These are phyloP conservation scores for Xerocomellus amylosporus DNA, from an alignment of 768 basidiomycete species.

Conservation along the genomic window DNA sequence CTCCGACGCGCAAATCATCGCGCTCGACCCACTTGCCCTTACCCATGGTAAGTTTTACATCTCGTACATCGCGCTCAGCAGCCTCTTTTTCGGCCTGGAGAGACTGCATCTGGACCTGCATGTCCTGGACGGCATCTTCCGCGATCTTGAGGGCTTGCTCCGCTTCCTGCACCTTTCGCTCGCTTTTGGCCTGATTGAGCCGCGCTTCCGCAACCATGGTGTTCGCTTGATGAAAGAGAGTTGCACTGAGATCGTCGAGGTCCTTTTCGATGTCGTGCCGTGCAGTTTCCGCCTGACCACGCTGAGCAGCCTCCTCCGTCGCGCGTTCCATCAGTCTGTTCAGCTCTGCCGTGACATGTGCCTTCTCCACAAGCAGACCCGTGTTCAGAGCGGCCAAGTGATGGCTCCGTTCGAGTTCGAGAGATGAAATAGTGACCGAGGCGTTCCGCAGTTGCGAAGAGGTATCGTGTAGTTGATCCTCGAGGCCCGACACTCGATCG, in stretches of 20 bases:
- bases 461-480: slow-evolving; percentile 78
- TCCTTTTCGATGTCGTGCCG: slow-evolving; percentile 86
- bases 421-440: slow-evolving; percentile 65
- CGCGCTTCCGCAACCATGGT: slow-evolving; percentile 97
- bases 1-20: slow-evolving; percentile 26
- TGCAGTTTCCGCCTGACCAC: slow-evolving; percentile 88
- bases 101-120: slow-evolving; percentile 83
- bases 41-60: slow-evolving; percentile 52
- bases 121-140: slow-evolving; percentile 78
- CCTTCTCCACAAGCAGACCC: slow-evolving; percentile 87
- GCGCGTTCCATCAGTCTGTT: slow-evolving; percentile 91
- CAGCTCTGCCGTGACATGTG: slow-evolving; percentile 87
- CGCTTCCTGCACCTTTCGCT: slow-evolving; percentile 72
- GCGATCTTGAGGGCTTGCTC: slow-evolving; percentile 78
- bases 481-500: slow-evolving; percentile 88
- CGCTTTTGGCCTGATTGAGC: slow-evolving; percentile 57
- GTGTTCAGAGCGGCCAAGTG: slow-evolving; percentile 90
- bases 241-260: slow-evolving; percentile 89
- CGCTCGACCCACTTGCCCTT: slow-evolving; percentile 69
- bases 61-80: slow-evolving; percentile 50
- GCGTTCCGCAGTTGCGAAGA: slow-evolving; percentile 57
- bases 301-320: slow-evolving; percentile 89
- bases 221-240: slow-evolving; percentile 89
- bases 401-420: slow-evolving; percentile 82
- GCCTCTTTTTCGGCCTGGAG: slow-evolving; percentile 66